Conservation (phyloP, 805 yeast genomes). For the Soucietia sequanensis region DNA sequence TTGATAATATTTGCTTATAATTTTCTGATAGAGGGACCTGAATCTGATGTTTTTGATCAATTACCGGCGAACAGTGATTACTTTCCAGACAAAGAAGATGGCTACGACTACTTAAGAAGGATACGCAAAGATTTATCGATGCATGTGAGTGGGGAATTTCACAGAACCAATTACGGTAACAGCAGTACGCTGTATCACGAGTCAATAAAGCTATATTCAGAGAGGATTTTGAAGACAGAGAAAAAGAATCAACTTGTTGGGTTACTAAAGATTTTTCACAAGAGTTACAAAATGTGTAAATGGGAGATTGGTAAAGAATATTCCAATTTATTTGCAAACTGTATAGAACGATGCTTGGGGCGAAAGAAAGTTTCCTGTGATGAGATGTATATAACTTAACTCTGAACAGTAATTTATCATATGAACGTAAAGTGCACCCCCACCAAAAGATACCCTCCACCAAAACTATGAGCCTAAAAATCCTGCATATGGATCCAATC, state of each 20-base stretch:
- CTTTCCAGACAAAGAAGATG: constrained; percentile 44
- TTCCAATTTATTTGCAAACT: constrained; percentile 50
- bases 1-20: constrained; percentile 54
- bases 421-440: too few relatives aligned
- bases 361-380: constrained; percentile 44
- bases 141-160: constrained; percentile 23
- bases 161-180: neutral
- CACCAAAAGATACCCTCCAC: too few relatives aligned
- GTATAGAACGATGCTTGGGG: constrained; percentile 55
- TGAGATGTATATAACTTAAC: constrained; percentile 52
- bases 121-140: constrained; percentile 42
- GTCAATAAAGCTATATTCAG: constrained; percentile 40
- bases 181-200: constrained; percentile 40
- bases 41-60: constrained; percentile 28
- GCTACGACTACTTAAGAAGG: constrained; percentile 49
- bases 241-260: constrained; percentile 56
- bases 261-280: constrained; percentile 45
- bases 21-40: constrained; percentile 48
- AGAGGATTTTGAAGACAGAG: constrained; percentile 34
- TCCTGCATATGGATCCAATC: too few relatives aligned
- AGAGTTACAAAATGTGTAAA: constrained; percentile 32
- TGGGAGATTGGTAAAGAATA: constrained; percentile 62
- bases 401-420: too few relatives aligned
- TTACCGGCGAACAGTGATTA: constrained; percentile 7
- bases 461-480: too few relatives aligned